phyloP scores from a whole-genome alignment of 140 eudicot genomes.

The Anethum foeniculum region DNA sequence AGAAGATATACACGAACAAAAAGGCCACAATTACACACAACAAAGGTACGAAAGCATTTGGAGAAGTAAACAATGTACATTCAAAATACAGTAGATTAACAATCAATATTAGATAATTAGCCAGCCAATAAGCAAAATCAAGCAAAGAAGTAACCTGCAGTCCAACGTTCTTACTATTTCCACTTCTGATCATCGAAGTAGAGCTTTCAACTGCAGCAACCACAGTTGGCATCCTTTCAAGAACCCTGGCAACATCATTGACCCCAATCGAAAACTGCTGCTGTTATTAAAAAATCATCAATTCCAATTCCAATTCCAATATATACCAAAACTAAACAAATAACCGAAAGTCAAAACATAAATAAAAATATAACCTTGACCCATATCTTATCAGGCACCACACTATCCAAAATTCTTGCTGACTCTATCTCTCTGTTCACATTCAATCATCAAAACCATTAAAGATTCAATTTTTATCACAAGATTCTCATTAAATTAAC shows the following conservation, averaged over 20 bases:
- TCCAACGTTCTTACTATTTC: conserved; percentile 15
- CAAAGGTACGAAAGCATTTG: background rate
- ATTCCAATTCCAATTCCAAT: background rate
- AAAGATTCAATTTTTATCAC: background rate
- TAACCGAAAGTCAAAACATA: background rate
- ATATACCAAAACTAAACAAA: background rate
- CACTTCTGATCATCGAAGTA: background rate
- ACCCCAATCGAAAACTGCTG: conserved; percentile 78
- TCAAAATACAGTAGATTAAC: background rate
- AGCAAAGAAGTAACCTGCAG: conserved; percentile 43
- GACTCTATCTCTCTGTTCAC: conserved; percentile 46
- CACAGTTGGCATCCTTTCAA: conserved; percentile 58
- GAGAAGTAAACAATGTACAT: background rate
- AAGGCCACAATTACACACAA: background rate
- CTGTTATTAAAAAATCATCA: conserved; percentile 29
- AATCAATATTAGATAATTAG: background rate
- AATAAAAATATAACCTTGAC: conserved; percentile 32
- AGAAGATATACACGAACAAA: background rate
- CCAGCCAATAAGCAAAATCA: background rate
- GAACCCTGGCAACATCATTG: conserved; percentile 78
- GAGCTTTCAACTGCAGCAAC: conserved; percentile 15
- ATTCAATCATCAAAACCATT: background rate
- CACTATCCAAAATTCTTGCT: conserved; percentile 28
- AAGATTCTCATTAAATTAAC: background rate
- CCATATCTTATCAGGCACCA: conserved; percentile 60